Conservation (phyloP, 2,329 filamentous ascomycete species). For the Apiospora kogelbergensis region DNA sequence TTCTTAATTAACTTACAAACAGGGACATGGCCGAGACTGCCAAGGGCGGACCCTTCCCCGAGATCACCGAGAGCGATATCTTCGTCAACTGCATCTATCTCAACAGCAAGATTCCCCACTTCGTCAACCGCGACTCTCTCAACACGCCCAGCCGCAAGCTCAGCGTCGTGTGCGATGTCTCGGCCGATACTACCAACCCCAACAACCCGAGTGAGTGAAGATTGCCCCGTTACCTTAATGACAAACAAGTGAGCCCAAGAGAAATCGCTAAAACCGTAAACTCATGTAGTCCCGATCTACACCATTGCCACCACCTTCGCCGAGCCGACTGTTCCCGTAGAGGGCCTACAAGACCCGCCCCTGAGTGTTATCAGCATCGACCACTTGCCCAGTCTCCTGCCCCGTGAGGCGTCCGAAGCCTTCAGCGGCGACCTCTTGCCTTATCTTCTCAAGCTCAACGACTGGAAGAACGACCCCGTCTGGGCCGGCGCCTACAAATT, state of each 20-base stretch:
- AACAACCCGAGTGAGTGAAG: conserved; percentile 49
- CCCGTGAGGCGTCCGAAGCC: conserved; percentile 82
- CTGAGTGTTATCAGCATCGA: conserved; percentile 86
- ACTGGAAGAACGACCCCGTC: conserved; percentile 71
- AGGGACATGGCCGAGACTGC: conserved; percentile 81
- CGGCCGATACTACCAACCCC: conserved; percentile 71
- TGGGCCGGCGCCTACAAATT: conserved; percentile 84
- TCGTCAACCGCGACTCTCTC: conserved; percentile 72
- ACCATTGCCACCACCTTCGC: conserved; percentile 82
- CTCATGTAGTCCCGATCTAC: conserved; percentile 69
- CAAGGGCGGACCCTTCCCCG: conserved; percentile 72
- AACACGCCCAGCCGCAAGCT: conserved; percentile 69
- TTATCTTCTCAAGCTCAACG: conserved; percentile 73
- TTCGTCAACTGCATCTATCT: conserved; percentile 93
- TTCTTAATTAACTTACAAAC: too few relatives aligned
- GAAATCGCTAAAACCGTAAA: conserved; percentile 7
- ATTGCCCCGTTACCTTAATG: conserved; percentile 10
- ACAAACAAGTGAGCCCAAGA: conserved; percentile 11
- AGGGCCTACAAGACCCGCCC: conserved; percentile 56
- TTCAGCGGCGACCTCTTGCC: conserved; percentile 80
- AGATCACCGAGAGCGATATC: conserved; percentile 74
- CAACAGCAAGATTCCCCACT: conserved; percentile 73
- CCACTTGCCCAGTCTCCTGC: conserved; percentile 79
- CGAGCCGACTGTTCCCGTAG: conserved; percentile 79
- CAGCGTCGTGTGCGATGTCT: conserved; percentile 78